These are phyloP conservation scores for Candolleomyces efflorescens DNA, from an alignment of 768 basidiomycete species.

Conservation along the genomic window DNA sequence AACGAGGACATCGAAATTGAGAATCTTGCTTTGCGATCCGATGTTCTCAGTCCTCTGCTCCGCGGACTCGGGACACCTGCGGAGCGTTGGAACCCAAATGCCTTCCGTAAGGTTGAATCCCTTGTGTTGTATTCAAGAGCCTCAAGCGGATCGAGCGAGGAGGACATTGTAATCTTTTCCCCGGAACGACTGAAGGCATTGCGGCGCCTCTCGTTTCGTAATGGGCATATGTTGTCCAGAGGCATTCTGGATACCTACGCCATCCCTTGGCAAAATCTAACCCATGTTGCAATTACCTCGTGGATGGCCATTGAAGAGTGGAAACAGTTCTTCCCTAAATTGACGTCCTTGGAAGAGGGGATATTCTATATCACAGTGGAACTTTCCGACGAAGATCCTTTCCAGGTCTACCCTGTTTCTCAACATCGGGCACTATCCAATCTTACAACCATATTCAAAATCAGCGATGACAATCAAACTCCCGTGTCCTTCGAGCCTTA, in stretches of 20 bases:
- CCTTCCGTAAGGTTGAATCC: neutral
- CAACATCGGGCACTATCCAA: neutral
- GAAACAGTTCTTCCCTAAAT: neutral
- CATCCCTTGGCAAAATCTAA: constrained; percentile 5
- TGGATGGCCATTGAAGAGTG: neutral
- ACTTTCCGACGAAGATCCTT: neutral
- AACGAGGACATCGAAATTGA: neutral
- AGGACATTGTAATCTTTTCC: neutral
- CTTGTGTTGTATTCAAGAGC: neutral
- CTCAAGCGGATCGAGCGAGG: neutral
- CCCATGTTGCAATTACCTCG: constrained; percentile 1
- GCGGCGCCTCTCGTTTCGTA: neutral
- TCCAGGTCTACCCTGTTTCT: neutral
- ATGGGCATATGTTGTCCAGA: neutral
- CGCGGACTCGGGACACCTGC: neutral
- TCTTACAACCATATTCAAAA: neutral
- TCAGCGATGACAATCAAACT: too few relatives aligned
- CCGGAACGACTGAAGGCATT: neutral
- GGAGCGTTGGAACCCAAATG: neutral
- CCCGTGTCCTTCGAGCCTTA: neutral
- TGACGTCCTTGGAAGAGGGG: neutral
- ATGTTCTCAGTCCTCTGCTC: neutral
- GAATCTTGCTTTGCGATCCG: neutral
- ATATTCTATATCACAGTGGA: constrained; percentile 1
- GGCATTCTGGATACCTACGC: neutral